Evolutionary conservation across 2,329 filamentous ascomycete genomes (phyloP), one percentile per base, ranked within the genome.

Genomic region (Pseudogymnoascus sp.): DNA sequence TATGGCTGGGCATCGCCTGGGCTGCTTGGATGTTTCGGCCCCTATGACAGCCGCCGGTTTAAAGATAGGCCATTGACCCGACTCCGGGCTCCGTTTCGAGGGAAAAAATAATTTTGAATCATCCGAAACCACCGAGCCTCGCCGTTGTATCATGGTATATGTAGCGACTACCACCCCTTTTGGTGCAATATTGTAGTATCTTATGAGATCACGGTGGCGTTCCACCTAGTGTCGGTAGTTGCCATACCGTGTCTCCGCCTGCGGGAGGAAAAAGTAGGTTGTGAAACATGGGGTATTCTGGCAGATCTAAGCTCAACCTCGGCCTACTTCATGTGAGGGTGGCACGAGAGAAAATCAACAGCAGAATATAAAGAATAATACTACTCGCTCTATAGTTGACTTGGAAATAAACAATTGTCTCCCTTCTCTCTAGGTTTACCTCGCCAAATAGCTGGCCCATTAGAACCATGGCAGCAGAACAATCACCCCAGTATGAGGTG

Each of bases 401-500:
- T 49, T n/a, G 10, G 6, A 8, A 26, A 26, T 49, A 26, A 49
- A n/a, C 21, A 26, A 49, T n/a, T 49, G 14, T 14, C 12, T 29
- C 21, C 6, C 21, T 29, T 49, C 12, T 49, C 7, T 49, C 29
- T 29, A n/a, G 21, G 12, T 29, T 26, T 26, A 49, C 21, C 19
- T 41, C 11, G 1, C 10, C 6, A 45, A 14, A 26, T 26, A 45
- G 21, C 4, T 26, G 6, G 21, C 21, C 41, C 11, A 29, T 2
- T 49, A n/a, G 7, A 49, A 49, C 21, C 1, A 49, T 49, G 43
- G 5, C 43, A n/a, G 12, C 21, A 7, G 12, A 49, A 49, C 12
- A 26, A 8, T 49, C 21, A n/a, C 21, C 43, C 19, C 64, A 83
- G 69, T 89, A 88, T 70, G 87, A 90, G 68, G 73, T 88, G 49